Evolutionary conservation across 2,329 filamentous ascomycete genomes (phyloP), one percentile per base, ranked within the genome.

Genomic region (Trichoderma citrinoviride): DNA sequence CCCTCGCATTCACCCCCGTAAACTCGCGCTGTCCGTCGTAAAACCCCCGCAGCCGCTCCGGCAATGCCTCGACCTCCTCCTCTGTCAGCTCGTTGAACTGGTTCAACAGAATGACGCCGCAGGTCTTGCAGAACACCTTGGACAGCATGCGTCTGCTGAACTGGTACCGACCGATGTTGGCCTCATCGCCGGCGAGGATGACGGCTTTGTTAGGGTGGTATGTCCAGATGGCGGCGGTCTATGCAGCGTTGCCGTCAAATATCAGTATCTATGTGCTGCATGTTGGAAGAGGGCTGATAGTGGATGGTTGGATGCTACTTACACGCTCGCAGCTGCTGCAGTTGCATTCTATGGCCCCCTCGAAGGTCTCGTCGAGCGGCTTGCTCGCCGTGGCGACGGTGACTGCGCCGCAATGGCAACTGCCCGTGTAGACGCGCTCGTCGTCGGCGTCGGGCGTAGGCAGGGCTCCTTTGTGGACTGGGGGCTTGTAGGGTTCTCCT

Each of bases 321-420:
- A 80, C 79, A 56, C 79, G 74, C 47, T 72, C 70, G 71, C 82
- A 84, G 68, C 78, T 77, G 70, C 82, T 84, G 76, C 83, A 85
- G 71, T 83, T 81, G 74, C 83, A 85, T 57, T 82, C 79, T 1
- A 73, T 25, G 5, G 77, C 67, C 1, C 14, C 57, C 14, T 74
- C 75, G 29, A 67, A 75, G 12, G 71, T 77, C 70, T 72, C 75
- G 69, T 80, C 76, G 10, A 85, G 69, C 1, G 80, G 77, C 67
- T 78, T 77, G 64, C 75, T 74, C 57, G 74, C 77, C 41, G 83
- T 46, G 1, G 81, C 79, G 1, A 83, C 62, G 17, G 73, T 78
- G 25, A 85, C 75, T 21, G 77, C 78, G 29, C 83, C 83, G 70
- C 83, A 85, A 72, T 85, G 83, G 71, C 83, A 85, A 70, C 80